Evolutionary conservation across 495 filamentous ascomycete genomes (phyloP), one percentile per base, ranked within the genome.

Genomic region (Trichoderma asperelloides): DNA sequence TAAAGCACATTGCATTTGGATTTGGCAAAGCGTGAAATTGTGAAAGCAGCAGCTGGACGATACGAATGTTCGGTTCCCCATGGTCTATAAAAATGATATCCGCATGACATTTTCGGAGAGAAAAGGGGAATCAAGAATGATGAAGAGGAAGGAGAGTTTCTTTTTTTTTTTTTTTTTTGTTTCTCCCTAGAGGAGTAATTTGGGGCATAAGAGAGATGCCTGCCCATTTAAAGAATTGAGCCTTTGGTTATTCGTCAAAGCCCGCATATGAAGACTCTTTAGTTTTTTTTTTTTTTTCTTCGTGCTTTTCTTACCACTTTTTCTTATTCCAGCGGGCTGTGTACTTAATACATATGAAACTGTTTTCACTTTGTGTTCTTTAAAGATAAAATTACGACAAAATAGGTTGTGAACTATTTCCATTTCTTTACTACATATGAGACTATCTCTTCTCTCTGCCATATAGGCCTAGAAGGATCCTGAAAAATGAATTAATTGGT

Each of bases 1-100:
- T 75, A 66, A 21, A 60, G 51, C 15, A 60, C 41, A 27, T 51
- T 28, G 55, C 8, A 60, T 30, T 47, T 51, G n/a, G 18, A 51
- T n/a, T 51, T 60, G 25, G 23, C 55, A 30, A 25, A 30, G 21
- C 49, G 55, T 25, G 55, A 13, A 25, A 12, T 13, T 60, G n/a
- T 28, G 27, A 60, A 37, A 37, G 33, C 12, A 60, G 12, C 13
- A 30, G 27, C 12, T 13, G 25, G 27, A 60, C 55, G 55, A 60
- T 60, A 60, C 27, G 25, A 60, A 27, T 16, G 23, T 25, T 60
- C 25, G 25, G 27, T 60, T 60, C 25, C 33, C 33, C n/a, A 60
- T 60, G 55, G 55, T 30, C 55, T 9, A 30, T 60, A 30, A 30
- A 51, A 21, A 51, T 25, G 47, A 51, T 51, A 51, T 51, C 47